A percentile compares a stretch with the other conserved stretches of the same genome.
Conservation (phyloP, 225 moss, liverwort and hornwort genomes). For the Pleurozium schreberi region DNA sequence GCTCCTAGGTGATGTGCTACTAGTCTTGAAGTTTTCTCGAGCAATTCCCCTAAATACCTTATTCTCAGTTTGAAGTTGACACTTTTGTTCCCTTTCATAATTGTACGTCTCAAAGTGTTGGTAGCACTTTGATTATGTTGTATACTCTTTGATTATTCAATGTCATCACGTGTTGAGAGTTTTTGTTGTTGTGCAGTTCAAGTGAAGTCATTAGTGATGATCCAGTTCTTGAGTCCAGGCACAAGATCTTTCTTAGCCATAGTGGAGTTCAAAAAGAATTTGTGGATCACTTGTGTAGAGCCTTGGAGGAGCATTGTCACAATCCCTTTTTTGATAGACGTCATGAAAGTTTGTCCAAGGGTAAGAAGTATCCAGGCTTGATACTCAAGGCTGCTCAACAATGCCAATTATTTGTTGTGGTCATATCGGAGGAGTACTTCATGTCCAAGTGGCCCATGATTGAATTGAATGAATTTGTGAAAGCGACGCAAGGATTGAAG, state of each 20-base stretch:
- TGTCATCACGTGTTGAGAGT: not conserved
- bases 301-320: not conserved
- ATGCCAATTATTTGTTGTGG: not conserved
- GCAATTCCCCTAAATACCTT: not conserved
- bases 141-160: not conserved
- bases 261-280: not conserved
- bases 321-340: not conserved
- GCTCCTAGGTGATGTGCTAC: not conserved
- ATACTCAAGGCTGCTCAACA: not conserved
- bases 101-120: not conserved
- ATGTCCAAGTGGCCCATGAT: not conserved
- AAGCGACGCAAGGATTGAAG: not conserved
- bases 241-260: not conserved
- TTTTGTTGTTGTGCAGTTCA: not conserved
- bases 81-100: fast-evolving
- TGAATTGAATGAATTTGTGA: not conserved
- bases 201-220: not conserved
- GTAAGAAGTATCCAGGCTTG: not conserved
- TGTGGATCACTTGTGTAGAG: not conserved
- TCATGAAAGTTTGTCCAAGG: not conserved
- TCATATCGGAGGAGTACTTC: not conserved
- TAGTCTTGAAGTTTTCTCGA: not conserved
- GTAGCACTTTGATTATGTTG: not conserved
- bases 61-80: not conserved
- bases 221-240: not conserved